These are phyloP conservation scores for Lactifluus echinatus DNA, from an alignment of 768 basidiomycete species.

Conservation along the genomic window DNA sequence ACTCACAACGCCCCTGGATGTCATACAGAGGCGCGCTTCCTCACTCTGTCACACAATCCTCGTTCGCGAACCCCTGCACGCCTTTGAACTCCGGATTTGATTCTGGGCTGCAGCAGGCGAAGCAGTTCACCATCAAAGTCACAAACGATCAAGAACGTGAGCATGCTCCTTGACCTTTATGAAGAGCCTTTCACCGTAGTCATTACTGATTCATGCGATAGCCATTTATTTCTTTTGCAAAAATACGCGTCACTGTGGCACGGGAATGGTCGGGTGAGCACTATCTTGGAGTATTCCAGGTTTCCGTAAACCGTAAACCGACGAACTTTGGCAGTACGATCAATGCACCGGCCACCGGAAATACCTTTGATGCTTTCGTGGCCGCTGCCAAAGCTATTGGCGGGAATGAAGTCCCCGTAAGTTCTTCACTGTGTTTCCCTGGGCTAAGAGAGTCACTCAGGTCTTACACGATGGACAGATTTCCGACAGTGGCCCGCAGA, in stretches of 20 bases:
- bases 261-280: conserved; percentile 41
- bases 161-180: too few species aligned
- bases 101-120: conserved; percentile 36
- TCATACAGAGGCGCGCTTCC: conserved; percentile 1
- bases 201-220: conserved; percentile 18
- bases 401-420: conserved; percentile 29
- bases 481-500: conserved; percentile 31
- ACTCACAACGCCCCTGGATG: neutral
- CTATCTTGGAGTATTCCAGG: neutral
- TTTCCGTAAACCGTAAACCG: neutral
- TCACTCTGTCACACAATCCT: conserved; percentile 30
- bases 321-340: conserved; percentile 27
- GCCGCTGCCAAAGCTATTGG: conserved; percentile 35
- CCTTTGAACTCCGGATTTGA: conserved; percentile 44
- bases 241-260: conserved; percentile 37
- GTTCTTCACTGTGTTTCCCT: conserved; percentile 7
- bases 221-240: conserved; percentile 55
- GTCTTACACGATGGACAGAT: conserved; percentile 24
- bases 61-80: conserved; percentile 26
- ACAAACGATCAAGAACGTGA: conserved; percentile 39
- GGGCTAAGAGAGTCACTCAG: neutral
- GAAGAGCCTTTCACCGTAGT: neutral
- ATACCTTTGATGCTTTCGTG: conserved; percentile 35
- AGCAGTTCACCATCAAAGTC: conserved; percentile 40
- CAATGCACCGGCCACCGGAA: conserved; percentile 39